Conservation (phyloP, 2,329 filamentous ascomycete genomes). For the Phaeoacremonium minimum region DNA sequence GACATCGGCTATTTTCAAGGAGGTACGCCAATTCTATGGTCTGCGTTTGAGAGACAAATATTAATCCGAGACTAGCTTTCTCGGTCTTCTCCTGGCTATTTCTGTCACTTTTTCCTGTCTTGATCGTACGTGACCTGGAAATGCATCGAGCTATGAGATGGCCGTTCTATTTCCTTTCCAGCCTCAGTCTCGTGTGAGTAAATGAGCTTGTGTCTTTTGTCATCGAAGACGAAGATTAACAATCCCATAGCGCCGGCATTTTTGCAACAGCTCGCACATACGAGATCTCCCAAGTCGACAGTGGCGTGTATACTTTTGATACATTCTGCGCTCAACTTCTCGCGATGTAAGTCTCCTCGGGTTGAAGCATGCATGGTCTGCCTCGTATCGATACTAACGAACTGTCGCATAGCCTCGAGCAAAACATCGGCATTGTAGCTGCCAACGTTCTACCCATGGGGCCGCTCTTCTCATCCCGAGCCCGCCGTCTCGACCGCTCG, state of each 20-base stretch:
- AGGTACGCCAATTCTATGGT: no score
- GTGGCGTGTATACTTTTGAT: constrained; percentile 20
- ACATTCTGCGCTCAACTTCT: constrained; percentile 25
- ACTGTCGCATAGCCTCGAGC: constrained; percentile 21
- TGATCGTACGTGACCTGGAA: constrained; percentile 22
- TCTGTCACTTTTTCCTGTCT: constrained; percentile 25
- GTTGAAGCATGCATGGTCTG: no score
- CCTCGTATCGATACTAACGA: neutral
- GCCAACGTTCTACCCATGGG: constrained; percentile 29
- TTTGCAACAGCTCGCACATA: constrained; percentile 27
- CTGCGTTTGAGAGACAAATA: no score
- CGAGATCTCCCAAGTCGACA: constrained; percentile 22
- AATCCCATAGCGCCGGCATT: constrained; percentile 19
- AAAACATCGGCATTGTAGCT: constrained; percentile 30
- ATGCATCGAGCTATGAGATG: constrained; percentile 20
- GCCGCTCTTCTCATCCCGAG: constrained; percentile 19
- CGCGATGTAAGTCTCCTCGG: constrained; percentile 24
- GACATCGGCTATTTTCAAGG: constrained; percentile 30
- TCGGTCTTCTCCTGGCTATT: constrained; percentile 29
- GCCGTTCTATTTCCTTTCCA: constrained; percentile 28
- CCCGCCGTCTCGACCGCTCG: constrained; percentile 3
- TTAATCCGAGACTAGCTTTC: constrained; percentile 20
- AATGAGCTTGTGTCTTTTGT: neutral
- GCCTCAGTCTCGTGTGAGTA: constrained; percentile 21
- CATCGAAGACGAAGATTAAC: neutral